Evolutionary conservation across 139 green algal genomes (phyloP).

Genomic region (Chlamydomonas sp.): DNA sequence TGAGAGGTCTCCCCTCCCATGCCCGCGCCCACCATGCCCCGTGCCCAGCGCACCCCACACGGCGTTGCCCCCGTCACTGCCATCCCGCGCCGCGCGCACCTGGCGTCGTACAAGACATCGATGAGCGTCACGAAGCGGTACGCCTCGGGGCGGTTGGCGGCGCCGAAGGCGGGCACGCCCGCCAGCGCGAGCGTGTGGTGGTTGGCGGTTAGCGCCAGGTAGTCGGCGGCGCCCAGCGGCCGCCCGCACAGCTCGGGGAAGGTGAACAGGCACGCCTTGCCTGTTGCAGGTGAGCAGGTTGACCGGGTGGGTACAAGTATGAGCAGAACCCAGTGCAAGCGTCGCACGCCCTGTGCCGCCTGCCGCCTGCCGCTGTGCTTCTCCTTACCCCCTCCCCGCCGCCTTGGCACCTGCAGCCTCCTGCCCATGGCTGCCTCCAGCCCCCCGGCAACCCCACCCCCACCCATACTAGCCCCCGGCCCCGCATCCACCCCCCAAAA

Average conservation of each 20-base stretch:
- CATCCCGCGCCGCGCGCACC: constrained; percentile 35
- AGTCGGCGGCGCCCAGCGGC: constrained; percentile 89
- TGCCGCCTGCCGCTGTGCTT: too few species aligned
- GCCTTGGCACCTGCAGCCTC: too few species aligned
- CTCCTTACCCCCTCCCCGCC: too few species aligned
- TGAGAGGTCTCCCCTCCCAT: too few species aligned
- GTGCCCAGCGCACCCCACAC: too few species aligned
- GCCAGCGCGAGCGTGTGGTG: constrained; percentile 85
- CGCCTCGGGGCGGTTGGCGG: constrained; percentile 62
- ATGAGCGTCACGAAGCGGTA: constrained; percentile 96
- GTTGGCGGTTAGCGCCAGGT: constrained; percentile 75
- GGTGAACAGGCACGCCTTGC: constrained; percentile 70
- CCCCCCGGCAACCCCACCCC: neutral
- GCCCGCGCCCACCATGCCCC: too few species aligned
- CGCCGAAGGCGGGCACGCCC: constrained; percentile 84
- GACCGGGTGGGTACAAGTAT: neutral
- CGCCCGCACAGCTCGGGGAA: constrained; percentile 90
- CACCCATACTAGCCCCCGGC: neutral
- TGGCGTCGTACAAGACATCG: constrained; percentile 95
- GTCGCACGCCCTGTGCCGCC: too few species aligned
- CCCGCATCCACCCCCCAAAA: too few species aligned
- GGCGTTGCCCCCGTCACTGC: too few species aligned
- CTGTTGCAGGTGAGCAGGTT: constrained; percentile 16
- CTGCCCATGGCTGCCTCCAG: too few species aligned
- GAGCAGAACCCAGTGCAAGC: neutral